Base-by-base conservation (phyloP, 352 stramenopile species). In the Pythium sp. region DNA sequence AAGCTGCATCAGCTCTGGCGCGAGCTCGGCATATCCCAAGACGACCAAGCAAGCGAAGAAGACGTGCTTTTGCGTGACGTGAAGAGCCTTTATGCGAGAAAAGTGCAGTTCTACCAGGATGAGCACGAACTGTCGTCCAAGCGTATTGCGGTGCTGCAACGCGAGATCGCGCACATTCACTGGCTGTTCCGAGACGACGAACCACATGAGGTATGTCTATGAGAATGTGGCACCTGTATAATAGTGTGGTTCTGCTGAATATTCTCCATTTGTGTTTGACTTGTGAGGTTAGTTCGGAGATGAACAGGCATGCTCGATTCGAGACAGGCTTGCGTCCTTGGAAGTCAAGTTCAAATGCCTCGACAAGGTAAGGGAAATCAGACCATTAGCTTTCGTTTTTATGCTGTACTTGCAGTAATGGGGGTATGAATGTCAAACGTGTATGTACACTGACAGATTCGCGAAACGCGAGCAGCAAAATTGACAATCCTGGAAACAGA, bases 291-390 rank as follows among this genome's bases (percentile, higher is more conserved):
- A 77, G 47, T 61, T 73, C 43, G 63, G 62, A 24, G 43, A 24
- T 11, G 4, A 67, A 46, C 43, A 54, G 3, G 30, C 55, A 9
- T 61, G 62, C 14, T 47, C 70, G n/a, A 67, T 82, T 11, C 72
- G 76, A 1, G 74, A 86, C 34, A 55, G 62, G 58, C 68, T 84
- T 20, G 68, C 69, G 14, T 65, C 72, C 15, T 56, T 86, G 34
- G 72, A 82, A 58, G 70, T 80, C 49, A 78, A 83, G 43, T 75
- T 74, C 38, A 73, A 79, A 20, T 78, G 77, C 38, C 53, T 86
- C 4, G 67, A 82, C 22, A 76, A 73, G 64, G 78, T 86, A 32
- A 22, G 22, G 20, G 20, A 5, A 41, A 12, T 36, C 18, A 1
- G 5, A 3, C 30, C 30, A 5, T 32, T 32, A 32, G 8, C 22